These are phyloP conservation scores for Teunomyces cretensis DNA, from an alignment of 805 yeast genomes.

Conservation along the genomic window DNA sequence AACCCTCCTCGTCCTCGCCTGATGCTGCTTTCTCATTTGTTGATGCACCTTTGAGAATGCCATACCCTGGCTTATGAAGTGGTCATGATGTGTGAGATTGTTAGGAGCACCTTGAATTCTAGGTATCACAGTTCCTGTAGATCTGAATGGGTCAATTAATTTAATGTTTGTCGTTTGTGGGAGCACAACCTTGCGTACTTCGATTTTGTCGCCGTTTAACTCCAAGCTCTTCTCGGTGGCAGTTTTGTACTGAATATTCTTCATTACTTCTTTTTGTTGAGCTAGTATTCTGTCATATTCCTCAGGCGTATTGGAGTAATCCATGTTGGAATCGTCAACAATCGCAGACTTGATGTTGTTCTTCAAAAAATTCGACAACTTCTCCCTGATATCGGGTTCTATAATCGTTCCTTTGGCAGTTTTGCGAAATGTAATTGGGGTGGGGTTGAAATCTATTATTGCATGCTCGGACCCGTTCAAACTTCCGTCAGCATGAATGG, in stretches of 20 bases:
- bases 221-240: conserved; percentile 35
- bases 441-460: conserved; percentile 27
- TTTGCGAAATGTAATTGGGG: conserved; percentile 24
- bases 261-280: conserved; percentile 51
- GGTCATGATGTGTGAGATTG: conserved; percentile 62
- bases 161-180: conserved; percentile 42
- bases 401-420: conserved; percentile 12
- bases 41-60: conserved; percentile 67
- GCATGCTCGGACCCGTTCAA: conserved; percentile 15
- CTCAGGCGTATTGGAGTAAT: conserved; percentile 37
- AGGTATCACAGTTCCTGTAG: conserved; percentile 40
- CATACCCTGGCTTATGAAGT: conserved; percentile 72
- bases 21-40: conserved; percentile 62
- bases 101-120: conserved; percentile 43
- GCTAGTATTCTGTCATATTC: conserved; percentile 61
- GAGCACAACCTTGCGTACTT: conserved; percentile 42
- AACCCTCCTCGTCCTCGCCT: conserved; percentile 66
- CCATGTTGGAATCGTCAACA: conserved; percentile 36
- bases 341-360: conserved; percentile 33
- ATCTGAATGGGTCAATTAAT: conserved; percentile 47
- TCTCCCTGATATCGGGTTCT: conserved; percentile 28
- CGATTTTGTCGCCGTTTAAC: conserved; percentile 50
- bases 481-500: conserved; percentile 15
- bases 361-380: conserved; percentile 26
- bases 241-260: conserved; percentile 45